Evolutionary conservation across 2,329 filamentous ascomycete genomes (phyloP), one percentile per base, ranked within the genome.

Genomic region (Alternaria gaisen): DNA sequence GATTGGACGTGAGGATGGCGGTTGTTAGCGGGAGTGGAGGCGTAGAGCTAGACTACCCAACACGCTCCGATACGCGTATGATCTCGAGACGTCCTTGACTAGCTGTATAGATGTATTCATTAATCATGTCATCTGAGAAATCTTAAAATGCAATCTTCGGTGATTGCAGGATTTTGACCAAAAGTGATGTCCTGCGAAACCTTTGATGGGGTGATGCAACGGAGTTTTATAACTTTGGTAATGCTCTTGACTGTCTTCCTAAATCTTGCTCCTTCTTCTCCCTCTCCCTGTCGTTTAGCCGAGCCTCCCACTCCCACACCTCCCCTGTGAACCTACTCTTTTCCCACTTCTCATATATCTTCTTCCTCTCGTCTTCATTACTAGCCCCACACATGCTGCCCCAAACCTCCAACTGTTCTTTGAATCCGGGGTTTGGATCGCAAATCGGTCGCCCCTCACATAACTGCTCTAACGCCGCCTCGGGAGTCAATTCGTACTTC

Each of bases 221-320:
- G 10, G 5, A 12, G 20, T 20, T 24, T 16, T 6, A 50, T 24
- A 50, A 12, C 7, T 38, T 50, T 18, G 46, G 18, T 36, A n/a
- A 26, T 10, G 3, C 20, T 7, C 1, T 20, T 36, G 30, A 36
- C 30, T 36, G 14, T 16, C 11, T 16, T 36, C 14, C 12, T 12
- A 14, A 5, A 36, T 16, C 32, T n/a, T 50, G 11, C 20, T 16
- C 20, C 5, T 24, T 42, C 5, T 24, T 42, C 16, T 46, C 40
- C 18, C 12, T 30, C 22, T 32, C 26, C n/a, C 18, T 20, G 38
- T 34, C 20, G 28, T 28, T 51, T 7, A 44, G 20, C 20, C 57
- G 20, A 11, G 16, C 26, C n/a, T 78, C 77, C 79, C 79, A 80
- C 41, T 77, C 76, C 76, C 77, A 78, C 16, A 63, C 71, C n/a